These are phyloP conservation scores for Agapanthus africanus DNA, from an alignment of 106 monocot species.

Conservation along the genomic window DNA sequence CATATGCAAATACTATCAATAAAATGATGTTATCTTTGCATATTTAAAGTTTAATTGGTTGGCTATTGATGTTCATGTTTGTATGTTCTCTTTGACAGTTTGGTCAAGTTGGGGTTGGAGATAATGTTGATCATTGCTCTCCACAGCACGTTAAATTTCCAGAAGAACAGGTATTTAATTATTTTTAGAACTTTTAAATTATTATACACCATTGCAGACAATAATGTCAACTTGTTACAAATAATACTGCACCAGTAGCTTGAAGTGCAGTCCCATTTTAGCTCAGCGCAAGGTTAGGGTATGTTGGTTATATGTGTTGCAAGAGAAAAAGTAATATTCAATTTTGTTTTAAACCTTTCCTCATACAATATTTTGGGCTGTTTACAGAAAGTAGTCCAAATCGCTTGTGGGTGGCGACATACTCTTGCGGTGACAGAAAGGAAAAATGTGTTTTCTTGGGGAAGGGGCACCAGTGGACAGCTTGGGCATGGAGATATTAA, in stretches of 20 bases:
- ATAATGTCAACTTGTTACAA: no score
- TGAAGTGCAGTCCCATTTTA: not conserved
- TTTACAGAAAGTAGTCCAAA: conserved; percentile 76
- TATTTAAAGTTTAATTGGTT: no score
- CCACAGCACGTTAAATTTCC: conserved; percentile 68
- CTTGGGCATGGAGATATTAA: conserved; percentile 26
- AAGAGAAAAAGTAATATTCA: not conserved
- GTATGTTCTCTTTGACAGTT: conserved; percentile 77
- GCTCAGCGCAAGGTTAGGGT: not conserved
- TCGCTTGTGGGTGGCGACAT: conserved; percentile 96
- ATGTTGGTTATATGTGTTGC: not conserved
- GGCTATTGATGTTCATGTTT: no score
- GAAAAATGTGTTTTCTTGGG: conserved; percentile 70
- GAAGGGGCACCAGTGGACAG: conserved; percentile 23
- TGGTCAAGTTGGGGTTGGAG: conserved; percentile 86
- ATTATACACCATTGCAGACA: not conserved
- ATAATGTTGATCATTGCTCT: conserved; percentile 73
- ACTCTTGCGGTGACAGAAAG: conserved; percentile 78
- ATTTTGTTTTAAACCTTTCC: no score
- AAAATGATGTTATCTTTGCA: no score
- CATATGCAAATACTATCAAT: no score
- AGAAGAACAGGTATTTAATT: conserved; percentile 47
- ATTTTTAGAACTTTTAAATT: not conserved
- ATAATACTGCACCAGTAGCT: not conserved
- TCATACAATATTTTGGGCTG: no score